Evolutionary conservation across 495 filamentous ascomycete genomes (phyloP), one percentile per base, ranked within the genome.

Genomic region (Bryoglossum gracile): DNA sequence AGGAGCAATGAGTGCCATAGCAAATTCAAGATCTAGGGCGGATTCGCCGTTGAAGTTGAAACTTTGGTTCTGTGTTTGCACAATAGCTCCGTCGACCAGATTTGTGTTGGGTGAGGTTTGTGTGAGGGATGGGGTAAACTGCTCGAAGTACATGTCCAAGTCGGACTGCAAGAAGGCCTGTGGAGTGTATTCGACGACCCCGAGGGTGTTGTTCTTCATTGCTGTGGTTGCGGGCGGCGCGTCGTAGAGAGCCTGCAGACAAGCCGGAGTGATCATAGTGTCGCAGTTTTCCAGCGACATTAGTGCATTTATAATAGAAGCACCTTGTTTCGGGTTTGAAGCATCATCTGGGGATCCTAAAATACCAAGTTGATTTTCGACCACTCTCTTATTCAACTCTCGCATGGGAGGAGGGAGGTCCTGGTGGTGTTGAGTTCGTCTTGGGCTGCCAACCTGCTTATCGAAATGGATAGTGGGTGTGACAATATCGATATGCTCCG

Each of bases 101-200:
- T 52, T 33, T 30, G 61, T 59, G 32, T 60, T 59, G 32, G 53
- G 43, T 8, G 59, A 62, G 18, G 72, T 59, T 49, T 46, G 33
- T 4, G 30, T 53, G 62, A 59, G 43, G 74, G 4, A 3, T 5
- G 56, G 53, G 38, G 68, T 52, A 36, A 73, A 74, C 45, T 68
- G 68, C 19, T 59, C 58, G 63, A 81, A 85, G 66, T 79, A 87
- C 3, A 71, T 55, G 51, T 83, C 63, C 13, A 87, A 65, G 51
- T 85, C 80, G 1, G 66, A 62, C 46, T 82, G 75, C 50, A 61
- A 59, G 41, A 66, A 72, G 13, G 61, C 60, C 48, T 69, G 56
- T 6, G 62, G 63, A 0, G 62, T 63, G 42, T 66, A 70, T 47
- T 69, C 65, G 9, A 68, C 61, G 30, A 70, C 60, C 17, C 64